Evolutionary conservation across 2,329 filamentous ascomycete genomes (phyloP), one percentile per base, ranked within the genome.

Genomic region (Neopestalotiopsis sp.): DNA sequence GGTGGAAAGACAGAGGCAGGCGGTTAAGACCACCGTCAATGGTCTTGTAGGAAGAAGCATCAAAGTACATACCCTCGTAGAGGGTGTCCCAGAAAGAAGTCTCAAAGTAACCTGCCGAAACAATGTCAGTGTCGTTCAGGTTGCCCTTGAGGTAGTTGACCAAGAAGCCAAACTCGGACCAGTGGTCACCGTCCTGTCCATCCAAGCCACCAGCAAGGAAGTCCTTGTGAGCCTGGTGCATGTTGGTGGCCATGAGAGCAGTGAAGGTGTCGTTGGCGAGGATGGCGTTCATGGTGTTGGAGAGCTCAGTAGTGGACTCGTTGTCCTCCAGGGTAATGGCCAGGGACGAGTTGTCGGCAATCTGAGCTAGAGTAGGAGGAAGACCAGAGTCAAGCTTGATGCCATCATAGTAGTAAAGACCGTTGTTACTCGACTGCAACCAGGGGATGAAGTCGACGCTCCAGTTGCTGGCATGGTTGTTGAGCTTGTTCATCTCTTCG

Each of bases 81-180:
- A 86, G 75, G 72, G 77, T 64, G 62, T 84, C 81, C 78, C 89
- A 90, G 64, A 82, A 84, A 9, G 82, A 80, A 9, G 79, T 78
- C 0, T 78, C 79, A 2, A 82, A 77, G 24, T 79, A 81, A 6
- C 84, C 84, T 1, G 84, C 83, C 34, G 72, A 71, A 6, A 77
- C 74, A 5, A 86, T 80, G 71, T 91, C 87, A 1, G 86, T 88
- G 72, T 86, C 84, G 73, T 90, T 88, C 12, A 86, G 79, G 53
- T 79, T 82, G 14, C 83, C 83, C 14, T 85, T 84, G 10, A 92
- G 82, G 40, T 86, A 84, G 75, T 91, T 89, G 20, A 85, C 84
- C 67, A 91, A 79, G 72, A 90, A 92, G 1, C 83, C 87, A 28
- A 88, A 88, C 72, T 92, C 90, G 13, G 89, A 91, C 85, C 88